Base-by-base conservation (phyloP, 2,329 filamentous ascomycete species). In the Verticillium zaregamsianum region DNA sequence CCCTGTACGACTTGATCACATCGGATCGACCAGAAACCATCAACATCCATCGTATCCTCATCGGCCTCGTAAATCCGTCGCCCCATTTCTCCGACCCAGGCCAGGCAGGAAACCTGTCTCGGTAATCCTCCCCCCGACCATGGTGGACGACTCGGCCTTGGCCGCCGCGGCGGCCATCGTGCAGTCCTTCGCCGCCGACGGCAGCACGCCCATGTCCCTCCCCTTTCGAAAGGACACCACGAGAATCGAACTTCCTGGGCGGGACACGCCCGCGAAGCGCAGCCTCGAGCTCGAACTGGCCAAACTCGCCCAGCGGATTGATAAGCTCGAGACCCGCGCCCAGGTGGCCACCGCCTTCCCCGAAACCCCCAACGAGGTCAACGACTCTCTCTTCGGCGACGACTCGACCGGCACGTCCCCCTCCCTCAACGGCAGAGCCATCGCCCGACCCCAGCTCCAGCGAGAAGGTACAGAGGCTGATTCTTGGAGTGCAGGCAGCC, bases 281-380 rank as follows among this genome's bases (percentile, higher is more conserved):
- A 84, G 84, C 35, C 86, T 98, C 64, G 93, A 98, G 78, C 82
- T 84, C 63, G 94, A 98, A 78, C 85, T 99, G 62, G 86, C 89
- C 58, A 89, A 91, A 61, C 85, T 98, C 66, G 86, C 89, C 63
- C 79, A 88, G 64, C 85, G 95, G 67, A 87, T 98, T 68, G 90
- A 93, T 66, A 87, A 89, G 66, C 86, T 98, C 68, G 93, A 98
- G 80, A 86, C 87, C 68, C 90, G 90, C 77, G 90, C 91, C 66
- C 86, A 84, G 20, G 79, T 84, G 62, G 75, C 83, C 62, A 82
- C 83, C 66, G 79, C 83, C 61, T 84, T 93, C 69, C 92, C 92
- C 68, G 89, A 93, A 71, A 95, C 92, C 11, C 92, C 93, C 57
- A 93, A 89, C 74, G 92, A 95, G 78, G 85, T 83, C 58, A 80